Percentiles rank a stretch among this genome's conserved stretches.
These are phyloP conservation scores for Ganoderma multipileum DNA, from an alignment of 1,284 basidiomycete species.

Conservation along the genomic window DNA sequence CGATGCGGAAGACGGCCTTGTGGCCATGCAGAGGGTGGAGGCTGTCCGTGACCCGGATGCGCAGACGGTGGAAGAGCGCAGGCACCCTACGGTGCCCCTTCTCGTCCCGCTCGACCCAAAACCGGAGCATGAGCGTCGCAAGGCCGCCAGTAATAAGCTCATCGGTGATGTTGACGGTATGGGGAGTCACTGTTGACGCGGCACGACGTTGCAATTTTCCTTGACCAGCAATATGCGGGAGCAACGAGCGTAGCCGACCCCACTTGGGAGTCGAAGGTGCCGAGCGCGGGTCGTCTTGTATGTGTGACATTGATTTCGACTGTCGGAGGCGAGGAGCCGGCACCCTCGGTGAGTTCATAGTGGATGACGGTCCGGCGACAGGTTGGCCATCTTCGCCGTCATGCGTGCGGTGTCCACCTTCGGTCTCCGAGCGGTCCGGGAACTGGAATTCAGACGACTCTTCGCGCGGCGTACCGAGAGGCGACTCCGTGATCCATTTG, in stretches of 20 bases:
- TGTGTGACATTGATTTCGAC: conserved; percentile 55
- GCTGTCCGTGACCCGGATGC: conserved; percentile 86
- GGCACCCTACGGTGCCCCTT: conserved; percentile 86
- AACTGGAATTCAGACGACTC: conserved; percentile 36
- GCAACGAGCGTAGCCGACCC: conserved; percentile 65
- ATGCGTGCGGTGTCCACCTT: conserved; percentile 8
- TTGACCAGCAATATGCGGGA: conserved; percentile 61
- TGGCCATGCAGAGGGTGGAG: conserved; percentile 81
- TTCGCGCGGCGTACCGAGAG: conserved; percentile 42
- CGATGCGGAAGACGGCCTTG: conserved; percentile 90
- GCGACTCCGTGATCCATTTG: conserved; percentile 65
- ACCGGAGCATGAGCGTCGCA: conserved; percentile 83
- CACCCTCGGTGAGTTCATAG: conserved; percentile 2
- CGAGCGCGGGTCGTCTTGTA: conserved; percentile 32
- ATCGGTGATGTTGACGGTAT: conserved; percentile 80
- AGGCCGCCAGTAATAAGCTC: conserved; percentile 86
- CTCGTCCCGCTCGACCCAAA: conserved; percentile 95
- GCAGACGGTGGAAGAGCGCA: conserved; percentile 85
- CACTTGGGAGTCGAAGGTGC: conserved; percentile 50
- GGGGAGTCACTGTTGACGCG: conserved; percentile 56
- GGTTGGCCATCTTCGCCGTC: conserved; percentile 17
- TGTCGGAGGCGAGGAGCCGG: conserved; percentile 33
- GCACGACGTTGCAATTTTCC: conserved; percentile 38
- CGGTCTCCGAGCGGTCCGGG: conserved; percentile 15
- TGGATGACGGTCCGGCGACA: conserved; percentile 17